phyloP scores from a whole-genome alignment of 129 eudicot genomes.

The Escallonia rubra region DNA sequence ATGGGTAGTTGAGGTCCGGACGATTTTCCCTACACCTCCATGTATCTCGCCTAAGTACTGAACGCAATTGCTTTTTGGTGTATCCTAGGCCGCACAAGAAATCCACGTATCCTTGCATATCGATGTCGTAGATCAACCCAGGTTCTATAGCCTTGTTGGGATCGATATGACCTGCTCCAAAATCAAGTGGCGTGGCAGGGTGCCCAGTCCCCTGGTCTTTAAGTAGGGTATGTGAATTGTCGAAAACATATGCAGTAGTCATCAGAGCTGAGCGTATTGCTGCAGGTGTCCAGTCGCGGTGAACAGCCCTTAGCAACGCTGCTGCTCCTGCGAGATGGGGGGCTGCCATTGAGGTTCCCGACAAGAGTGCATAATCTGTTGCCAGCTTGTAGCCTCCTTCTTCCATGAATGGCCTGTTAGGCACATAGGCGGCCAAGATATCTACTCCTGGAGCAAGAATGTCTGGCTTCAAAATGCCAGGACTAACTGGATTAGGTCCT shows the following conservation, averaged over 20 bases:
- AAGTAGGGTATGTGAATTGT: slow-evolving; percentile 17
- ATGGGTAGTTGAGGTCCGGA: slow-evolving; percentile 41
- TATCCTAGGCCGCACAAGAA: slow-evolving; percentile 33
- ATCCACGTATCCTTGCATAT: slow-evolving; percentile 26
- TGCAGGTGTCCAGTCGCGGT: slow-evolving; percentile 53
- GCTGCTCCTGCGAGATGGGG: slow-evolving; percentile 50
- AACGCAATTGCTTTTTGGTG: slow-evolving; percentile 21
- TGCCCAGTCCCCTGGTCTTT: slow-evolving; percentile 13
- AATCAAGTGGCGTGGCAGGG: slow-evolving; percentile 26
- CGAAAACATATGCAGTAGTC: slow-evolving; percentile 36
- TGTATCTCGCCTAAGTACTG: slow-evolving; percentile 11
- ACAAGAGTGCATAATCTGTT: slow-evolving; percentile 27
- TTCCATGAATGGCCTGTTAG: slow-evolving; percentile 24
- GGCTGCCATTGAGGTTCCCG: slow-evolving; percentile 55
- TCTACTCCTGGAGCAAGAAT: slow-evolving; percentile 54
- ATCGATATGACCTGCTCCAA: slow-evolving; percentile 36
- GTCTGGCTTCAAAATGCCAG: slow-evolving; percentile 40
- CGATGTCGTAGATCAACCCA: slow-evolving; percentile 35
- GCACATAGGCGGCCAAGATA: slow-evolving; percentile 37
- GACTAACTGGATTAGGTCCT: slow-evolving; percentile 41
- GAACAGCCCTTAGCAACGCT: slow-evolving; percentile 36
- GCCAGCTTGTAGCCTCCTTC: slow-evolving; percentile 13
- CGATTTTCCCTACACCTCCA: slow-evolving; percentile 18
- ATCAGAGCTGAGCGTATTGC: slow-evolving; percentile 56
- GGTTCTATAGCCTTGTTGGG: slow-evolving; percentile 37